Evolutionary conservation across 2,329 filamentous ascomycete species (phyloP).

Genomic region (Fusarium burgessii): DNA sequence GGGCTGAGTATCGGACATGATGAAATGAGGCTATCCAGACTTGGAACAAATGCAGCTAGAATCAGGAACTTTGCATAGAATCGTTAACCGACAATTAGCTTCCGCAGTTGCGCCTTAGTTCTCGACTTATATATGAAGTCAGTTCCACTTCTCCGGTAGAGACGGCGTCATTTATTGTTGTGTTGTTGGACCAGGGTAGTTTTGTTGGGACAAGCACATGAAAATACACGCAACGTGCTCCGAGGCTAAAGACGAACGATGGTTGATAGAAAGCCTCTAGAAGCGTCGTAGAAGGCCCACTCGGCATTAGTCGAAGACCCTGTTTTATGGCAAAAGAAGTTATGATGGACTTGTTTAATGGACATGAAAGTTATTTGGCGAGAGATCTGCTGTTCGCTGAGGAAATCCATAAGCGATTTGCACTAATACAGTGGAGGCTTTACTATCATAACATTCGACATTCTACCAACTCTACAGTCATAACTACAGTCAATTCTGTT

Average conservation of each 20-base stretch:
- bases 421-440: conserved; percentile 25
- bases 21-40: conserved; percentile 38
- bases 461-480: neutral
- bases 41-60: neutral
- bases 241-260: conserved; percentile 38
- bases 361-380: neutral
- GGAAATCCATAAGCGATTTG: conserved; percentile 26
- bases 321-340: conserved; percentile 9
- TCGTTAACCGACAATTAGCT: neutral
- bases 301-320: conserved; percentile 1
- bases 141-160: conserved; percentile 33
- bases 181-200: conserved; percentile 39
- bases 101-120: neutral
- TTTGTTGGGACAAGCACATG: conserved; percentile 52
- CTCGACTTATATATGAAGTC: conserved; percentile 21
- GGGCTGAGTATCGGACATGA: conserved; percentile 19
- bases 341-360: conserved; percentile 7
- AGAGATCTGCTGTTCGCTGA: conserved; percentile 3
- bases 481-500: neutral
- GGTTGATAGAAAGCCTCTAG: conserved; percentile 18
- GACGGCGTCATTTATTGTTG: conserved; percentile 32
- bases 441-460: neutral
- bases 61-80: neutral
- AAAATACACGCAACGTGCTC: conserved; percentile 35
- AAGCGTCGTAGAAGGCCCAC: conserved; percentile 39